phyloP scores from a whole-genome alignment of 495 filamentous ascomycete genomes.

The Aspergillus campestris region DNA sequence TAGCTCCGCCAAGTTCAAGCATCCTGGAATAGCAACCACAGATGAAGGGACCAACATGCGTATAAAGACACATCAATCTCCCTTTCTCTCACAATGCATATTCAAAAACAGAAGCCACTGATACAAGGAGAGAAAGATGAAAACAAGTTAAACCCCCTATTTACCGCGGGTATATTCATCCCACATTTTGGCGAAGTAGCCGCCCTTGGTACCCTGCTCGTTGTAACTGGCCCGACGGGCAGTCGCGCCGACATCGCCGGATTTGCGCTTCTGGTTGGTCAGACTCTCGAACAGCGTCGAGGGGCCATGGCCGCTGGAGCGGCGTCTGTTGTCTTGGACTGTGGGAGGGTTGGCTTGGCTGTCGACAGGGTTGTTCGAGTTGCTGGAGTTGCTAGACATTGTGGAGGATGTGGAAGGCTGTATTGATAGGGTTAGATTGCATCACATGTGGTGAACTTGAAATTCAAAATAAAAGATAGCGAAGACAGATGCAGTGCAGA shows the following conservation, averaged over 20 bases:
- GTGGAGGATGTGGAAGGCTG: slow-evolving; percentile 12
- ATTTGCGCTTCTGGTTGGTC: slow-evolving; percentile 44
- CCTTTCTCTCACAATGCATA: background rate
- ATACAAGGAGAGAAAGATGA: background rate
- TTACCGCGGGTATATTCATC: slow-evolving; percentile 38
- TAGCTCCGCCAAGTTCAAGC: too few relatives aligned
- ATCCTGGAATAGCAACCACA: too few relatives aligned
- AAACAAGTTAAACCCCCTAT: background rate
- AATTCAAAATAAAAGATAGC: background rate
- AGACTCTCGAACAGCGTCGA: slow-evolving; percentile 39
- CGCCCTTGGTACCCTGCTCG: slow-evolving; percentile 37
- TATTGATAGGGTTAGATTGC: background rate
- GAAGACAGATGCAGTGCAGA: background rate
- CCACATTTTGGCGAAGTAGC: slow-evolving; percentile 46
- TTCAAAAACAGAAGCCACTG: background rate
- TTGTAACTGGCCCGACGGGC: slow-evolving; percentile 39
- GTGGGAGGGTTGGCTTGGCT: slow-evolving; percentile 2
- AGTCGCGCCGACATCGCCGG: slow-evolving; percentile 26
- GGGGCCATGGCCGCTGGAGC: slow-evolving; percentile 24
- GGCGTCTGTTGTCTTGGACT: slow-evolving; percentile 19
- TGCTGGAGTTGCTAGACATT: slow-evolving; percentile 5
- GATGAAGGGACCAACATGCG: too few relatives aligned
- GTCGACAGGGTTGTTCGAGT: background rate
- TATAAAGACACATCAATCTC: too few relatives aligned
- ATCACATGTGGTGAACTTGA: background rate